Percentiles rank a stretch among this genome's conserved stretches.
Evolutionary conservation across 192 early-diverging fungal species (phyloP).

Genomic region (Rhizoclosmatium sp.): DNA sequence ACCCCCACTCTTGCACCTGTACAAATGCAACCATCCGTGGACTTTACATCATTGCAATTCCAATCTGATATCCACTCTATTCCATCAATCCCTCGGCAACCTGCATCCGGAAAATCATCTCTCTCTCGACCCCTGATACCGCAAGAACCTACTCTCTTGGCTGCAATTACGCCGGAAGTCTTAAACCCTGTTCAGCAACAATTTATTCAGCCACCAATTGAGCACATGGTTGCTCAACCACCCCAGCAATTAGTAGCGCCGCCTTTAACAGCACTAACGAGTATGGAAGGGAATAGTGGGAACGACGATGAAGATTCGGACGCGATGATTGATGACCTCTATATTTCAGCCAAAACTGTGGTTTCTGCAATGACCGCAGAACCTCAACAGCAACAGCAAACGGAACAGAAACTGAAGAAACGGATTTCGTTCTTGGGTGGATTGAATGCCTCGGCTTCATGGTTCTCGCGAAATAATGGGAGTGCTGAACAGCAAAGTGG

Average conservation of each 20-base stretch:
- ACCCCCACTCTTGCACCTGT: neutral
- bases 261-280: neutral
- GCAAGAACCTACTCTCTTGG: neutral
- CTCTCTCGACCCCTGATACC: neutral
- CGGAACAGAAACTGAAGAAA: neutral
- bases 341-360: neutral
- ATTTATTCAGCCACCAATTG: neutral
- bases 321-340: constrained; percentile 19
- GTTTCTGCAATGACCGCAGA: neutral
- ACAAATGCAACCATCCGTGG: neutral
- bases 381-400: neutral
- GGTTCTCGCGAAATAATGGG: neutral
- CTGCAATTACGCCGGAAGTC: neutral
- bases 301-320: neutral
- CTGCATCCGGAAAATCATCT: neutral
- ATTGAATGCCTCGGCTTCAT: neutral
- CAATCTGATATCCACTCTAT: too few species aligned
- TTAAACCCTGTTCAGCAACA: neutral
- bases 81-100: too few species aligned
- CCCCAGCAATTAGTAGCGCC: neutral
- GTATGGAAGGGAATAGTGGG: neutral
- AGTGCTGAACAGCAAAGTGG: neutral
- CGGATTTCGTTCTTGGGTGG: neutral
- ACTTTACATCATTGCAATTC: too few species aligned
- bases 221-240: too few species aligned